phyloP scores from a whole-genome alignment of 2,329 filamentous ascomycete species.

The Pseudogymnoascus sp. region DNA sequence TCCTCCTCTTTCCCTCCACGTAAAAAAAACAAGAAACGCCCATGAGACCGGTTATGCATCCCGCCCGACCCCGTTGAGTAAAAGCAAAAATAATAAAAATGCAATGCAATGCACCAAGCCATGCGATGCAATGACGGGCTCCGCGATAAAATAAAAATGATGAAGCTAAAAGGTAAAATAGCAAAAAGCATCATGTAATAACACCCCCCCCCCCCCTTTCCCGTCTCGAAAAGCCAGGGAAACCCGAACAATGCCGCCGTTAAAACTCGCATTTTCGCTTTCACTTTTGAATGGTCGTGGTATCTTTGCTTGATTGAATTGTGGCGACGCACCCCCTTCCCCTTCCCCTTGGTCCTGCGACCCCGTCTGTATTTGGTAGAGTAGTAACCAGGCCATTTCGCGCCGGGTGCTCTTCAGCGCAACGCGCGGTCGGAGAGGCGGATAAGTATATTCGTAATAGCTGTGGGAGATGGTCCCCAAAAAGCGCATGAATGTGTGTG shows the following conservation, averaged over 20 bases:
- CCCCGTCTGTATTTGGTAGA: background rate
- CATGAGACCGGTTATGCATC: background rate
- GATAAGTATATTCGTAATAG: conserved; percentile 1
- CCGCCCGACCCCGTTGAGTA: background rate
- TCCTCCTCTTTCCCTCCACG: background rate
- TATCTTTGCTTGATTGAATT: background rate
- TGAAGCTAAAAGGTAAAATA: background rate
- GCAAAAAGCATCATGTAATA: background rate
- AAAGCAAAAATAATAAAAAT: background rate
- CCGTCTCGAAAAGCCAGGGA: conserved; percentile 1
- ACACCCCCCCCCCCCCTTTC: background rate
- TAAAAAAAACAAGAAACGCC: background rate
- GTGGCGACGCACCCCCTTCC: background rate
- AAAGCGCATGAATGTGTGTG: background rate
- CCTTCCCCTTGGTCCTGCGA: background rate
- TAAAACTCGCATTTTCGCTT: background rate
- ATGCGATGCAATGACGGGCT: background rate
- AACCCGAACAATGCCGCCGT: background rate
- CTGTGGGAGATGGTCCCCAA: background rate
- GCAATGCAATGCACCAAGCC: background rate
- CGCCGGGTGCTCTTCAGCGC: background rate
- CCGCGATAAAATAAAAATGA: background rate
- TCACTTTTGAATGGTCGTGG: background rate
- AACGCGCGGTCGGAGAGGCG: background rate
- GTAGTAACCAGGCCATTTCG: background rate